Conservation (phyloP, 495 filamentous ascomycete genomes). For the Podospora appendiculata region DNA sequence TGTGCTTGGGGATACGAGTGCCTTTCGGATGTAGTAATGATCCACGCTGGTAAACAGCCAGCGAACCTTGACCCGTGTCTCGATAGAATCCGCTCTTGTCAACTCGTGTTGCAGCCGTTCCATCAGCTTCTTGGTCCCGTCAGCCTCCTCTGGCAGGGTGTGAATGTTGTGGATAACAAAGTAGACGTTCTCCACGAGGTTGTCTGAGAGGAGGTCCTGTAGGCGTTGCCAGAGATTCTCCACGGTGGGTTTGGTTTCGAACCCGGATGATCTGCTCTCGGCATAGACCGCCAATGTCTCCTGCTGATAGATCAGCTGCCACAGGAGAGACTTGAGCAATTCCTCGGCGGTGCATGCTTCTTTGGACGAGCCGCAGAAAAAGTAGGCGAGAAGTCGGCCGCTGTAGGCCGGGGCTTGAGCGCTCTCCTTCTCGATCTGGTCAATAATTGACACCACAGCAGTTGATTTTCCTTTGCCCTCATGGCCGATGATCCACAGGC, state of each 20-base stretch:
- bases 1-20: slow-evolving; percentile 4
- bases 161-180: slow-evolving; percentile 33
- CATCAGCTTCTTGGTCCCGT: slow-evolving; percentile 28
- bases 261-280: slow-evolving; percentile 9
- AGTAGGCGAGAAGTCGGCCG: slow-evolving; percentile 23
- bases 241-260: slow-evolving; percentile 10
- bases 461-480: slow-evolving; percentile 30
- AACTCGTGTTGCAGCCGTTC: slow-evolving; percentile 1
- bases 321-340: slow-evolving; percentile 27
- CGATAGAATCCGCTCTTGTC: background rate
- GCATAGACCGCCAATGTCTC: slow-evolving; percentile 26
- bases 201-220: slow-evolving; percentile 27
- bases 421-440: slow-evolving; percentile 21
- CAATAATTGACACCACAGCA: slow-evolving; percentile 23
- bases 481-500: slow-evolving; percentile 28
- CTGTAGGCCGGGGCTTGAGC: background rate
- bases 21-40: slow-evolving; percentile 9
- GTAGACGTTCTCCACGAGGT: slow-evolving; percentile 24
- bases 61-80: slow-evolving; percentile 10
- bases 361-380: slow-evolving; percentile 24
- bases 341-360: slow-evolving; percentile 30
- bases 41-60: slow-evolving; percentile 28
- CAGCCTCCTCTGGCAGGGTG: slow-evolving; percentile 15
- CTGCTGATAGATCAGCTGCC: slow-evolving; percentile 27
- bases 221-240: slow-evolving; percentile 30